Conservation (phyloP, 257 asterid genomes). For the Osmanthus fragrans region DNA sequence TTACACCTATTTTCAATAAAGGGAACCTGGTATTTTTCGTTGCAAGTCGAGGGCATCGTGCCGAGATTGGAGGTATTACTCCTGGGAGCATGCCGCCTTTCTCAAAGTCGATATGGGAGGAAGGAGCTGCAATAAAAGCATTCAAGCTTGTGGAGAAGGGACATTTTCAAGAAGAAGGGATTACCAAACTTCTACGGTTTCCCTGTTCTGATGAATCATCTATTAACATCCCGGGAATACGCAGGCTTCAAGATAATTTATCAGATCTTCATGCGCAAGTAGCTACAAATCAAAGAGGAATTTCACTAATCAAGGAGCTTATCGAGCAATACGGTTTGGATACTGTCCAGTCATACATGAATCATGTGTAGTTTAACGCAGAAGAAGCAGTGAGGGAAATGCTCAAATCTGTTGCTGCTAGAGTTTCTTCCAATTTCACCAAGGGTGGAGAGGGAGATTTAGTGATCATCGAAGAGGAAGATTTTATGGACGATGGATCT, state of each 20-base stretch:
- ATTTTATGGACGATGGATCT: constrained; percentile 96
- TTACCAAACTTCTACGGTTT: constrained; percentile 63
- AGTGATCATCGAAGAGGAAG: constrained; percentile 81
- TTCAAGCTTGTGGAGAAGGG: constrained; percentile 94
- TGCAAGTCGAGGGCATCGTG: constrained; percentile 98
- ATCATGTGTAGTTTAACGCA: constrained; percentile 85
- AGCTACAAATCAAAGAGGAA: constrained; percentile 98
- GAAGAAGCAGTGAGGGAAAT: constrained; percentile 93
- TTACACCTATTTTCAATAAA: constrained; percentile 80
- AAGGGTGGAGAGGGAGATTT: constrained; percentile 32
- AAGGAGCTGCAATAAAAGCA: constrained; percentile 97
- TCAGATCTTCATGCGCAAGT: constrained; percentile 97
- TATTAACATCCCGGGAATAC: constrained; percentile 72
- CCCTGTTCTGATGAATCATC: constrained; percentile 58
- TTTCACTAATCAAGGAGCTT: constrained; percentile 84
- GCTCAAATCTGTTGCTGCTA: constrained; percentile 81
- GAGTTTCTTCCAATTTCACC: constrained; percentile 38
- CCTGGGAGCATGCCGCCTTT: constrained; percentile 99
- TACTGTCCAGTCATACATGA: constrained; percentile 95
- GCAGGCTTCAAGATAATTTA: constrained; percentile 90
- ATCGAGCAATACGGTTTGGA: constrained; percentile 88
- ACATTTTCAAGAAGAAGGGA: constrained; percentile 83
- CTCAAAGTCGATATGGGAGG: constrained; percentile 93
- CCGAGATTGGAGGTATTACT: constrained; percentile 97
- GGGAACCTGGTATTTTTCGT: constrained; percentile 80